Conservation (phyloP, 768 basidiomycete species). For the Hygrophorus russula region DNA sequence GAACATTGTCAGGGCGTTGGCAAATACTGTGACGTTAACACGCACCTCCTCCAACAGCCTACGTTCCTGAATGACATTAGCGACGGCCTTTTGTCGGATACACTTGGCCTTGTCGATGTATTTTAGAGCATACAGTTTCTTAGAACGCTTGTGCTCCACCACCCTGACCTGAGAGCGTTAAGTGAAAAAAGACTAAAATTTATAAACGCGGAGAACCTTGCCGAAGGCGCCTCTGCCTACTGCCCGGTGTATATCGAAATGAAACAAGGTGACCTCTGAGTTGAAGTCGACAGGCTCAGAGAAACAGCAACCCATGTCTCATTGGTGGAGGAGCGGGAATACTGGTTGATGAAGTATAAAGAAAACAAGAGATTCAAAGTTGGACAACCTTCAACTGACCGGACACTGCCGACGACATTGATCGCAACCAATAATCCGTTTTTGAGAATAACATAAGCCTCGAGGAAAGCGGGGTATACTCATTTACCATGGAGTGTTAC, state of each 20-base stretch:
- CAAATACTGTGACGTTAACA: conserved; percentile 6
- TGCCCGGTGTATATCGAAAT: conserved; percentile 91
- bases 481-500: too few relatives aligned
- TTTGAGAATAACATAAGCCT: too few relatives aligned
- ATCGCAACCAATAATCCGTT: too few relatives aligned
- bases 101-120: conserved; percentile 96
- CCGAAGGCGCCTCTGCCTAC: conserved; percentile 98
- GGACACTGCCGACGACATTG: too few relatives aligned
- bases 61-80: conserved; percentile 90
- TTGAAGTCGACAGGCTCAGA: conserved; percentile 81
- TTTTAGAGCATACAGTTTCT: conserved; percentile 89
- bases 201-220: conserved; percentile 51
- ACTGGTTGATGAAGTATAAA: conserved; percentile 12
- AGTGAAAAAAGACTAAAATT: conserved; percentile 8
- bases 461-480: too few relatives aligned
- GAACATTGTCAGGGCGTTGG: neutral
- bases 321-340: conserved; percentile 22
- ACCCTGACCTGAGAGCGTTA: conserved; percentile 66
- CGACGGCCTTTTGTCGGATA: conserved; percentile 82
- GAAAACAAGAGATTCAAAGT: conserved; percentile 21
- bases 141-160: conserved; percentile 90
- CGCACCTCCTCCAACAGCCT: conserved; percentile 83
- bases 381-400: too few relatives aligned
- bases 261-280: conserved; percentile 80
- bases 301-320: conserved; percentile 53